These are phyloP conservation scores for Sanghuangporus weigelae DNA, from an alignment of 1,284 basidiomycete species.

Conservation along the genomic window DNA sequence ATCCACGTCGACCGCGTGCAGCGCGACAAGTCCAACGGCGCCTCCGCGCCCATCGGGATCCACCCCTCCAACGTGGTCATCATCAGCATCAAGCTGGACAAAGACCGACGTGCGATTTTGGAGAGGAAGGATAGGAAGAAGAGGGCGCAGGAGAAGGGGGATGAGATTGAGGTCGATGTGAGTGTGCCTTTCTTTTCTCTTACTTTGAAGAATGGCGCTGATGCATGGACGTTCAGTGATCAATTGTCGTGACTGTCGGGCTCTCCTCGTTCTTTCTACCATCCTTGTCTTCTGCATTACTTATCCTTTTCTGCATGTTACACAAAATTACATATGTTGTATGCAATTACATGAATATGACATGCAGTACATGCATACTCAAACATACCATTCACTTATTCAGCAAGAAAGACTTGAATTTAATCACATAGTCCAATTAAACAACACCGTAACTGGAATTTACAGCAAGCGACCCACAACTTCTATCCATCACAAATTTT, in stretches of 20 bases:
- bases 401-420: neutral
- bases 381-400: neutral
- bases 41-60: constrained; percentile 90
- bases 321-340: neutral
- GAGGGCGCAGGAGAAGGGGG: constrained; percentile 45
- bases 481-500: too few species aligned
- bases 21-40: constrained; percentile 97
- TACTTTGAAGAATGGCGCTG: neutral
- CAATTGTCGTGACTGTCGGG: neutral
- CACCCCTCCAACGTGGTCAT: constrained; percentile 98
- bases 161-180: constrained; percentile 61
- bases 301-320: neutral
- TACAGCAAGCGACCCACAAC: too few species aligned
- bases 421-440: neutral
- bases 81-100: constrained; percentile 85
- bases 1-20: constrained; percentile 98
- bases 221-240: neutral
- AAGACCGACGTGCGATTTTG: constrained; percentile 78
- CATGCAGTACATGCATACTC: neutral
- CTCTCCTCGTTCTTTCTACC: neutral
- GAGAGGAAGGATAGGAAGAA: constrained; percentile 77
- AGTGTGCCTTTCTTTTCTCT: constrained; percentile 27
- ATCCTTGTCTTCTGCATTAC: neutral
- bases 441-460: too few species aligned
- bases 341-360: neutral